phyloP scores from a whole-genome alignment of 768 basidiomycete genomes.

The Tylopilus vinaceipallidus region DNA sequence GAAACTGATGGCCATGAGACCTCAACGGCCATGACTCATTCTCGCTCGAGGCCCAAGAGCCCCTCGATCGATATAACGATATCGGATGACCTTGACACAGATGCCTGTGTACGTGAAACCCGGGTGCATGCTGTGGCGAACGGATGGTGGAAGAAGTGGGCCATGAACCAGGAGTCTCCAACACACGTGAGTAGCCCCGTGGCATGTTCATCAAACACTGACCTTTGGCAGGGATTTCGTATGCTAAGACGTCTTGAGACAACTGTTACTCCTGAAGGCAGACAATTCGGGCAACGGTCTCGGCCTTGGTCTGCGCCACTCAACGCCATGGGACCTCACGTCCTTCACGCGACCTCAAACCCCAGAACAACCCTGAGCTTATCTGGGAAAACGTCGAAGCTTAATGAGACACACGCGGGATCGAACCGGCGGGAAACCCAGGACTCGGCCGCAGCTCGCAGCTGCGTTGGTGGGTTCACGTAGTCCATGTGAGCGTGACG shows the following conservation, averaged over 20 bases:
- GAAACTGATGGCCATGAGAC: slow-evolving; percentile 24
- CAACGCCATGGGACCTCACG: slow-evolving; percentile 20
- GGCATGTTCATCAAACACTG: slow-evolving; percentile 6
- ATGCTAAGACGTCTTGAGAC: slow-evolving; percentile 45
- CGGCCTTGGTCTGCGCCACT: slow-evolving; percentile 27
- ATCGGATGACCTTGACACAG: slow-evolving; percentile 27
- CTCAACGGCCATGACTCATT: slow-evolving; percentile 33
- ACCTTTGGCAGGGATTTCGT: slow-evolving; percentile 29
- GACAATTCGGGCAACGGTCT: slow-evolving; percentile 33
- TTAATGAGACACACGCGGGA: slow-evolving; percentile 10
- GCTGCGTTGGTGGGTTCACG: slow-evolving; percentile 9
- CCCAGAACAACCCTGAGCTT: slow-evolving; percentile 18
- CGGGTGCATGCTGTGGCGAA: slow-evolving; percentile 40
- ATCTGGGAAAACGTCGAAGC: slow-evolving; percentile 7
- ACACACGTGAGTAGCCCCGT: slow-evolving; percentile 19
- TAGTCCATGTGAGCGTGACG: slow-evolving; percentile 11
- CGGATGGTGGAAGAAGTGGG: slow-evolving; percentile 56
- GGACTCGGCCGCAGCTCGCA: background rate
- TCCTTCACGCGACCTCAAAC: slow-evolving; percentile 15
- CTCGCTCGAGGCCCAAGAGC: slow-evolving; percentile 34
- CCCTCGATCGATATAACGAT: slow-evolving; percentile 17
- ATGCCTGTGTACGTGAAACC: slow-evolving; percentile 26
- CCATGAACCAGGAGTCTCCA: slow-evolving; percentile 28
- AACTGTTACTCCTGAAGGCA: slow-evolving; percentile 45
- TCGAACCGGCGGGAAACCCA: slow-evolving; percentile 5